Conservation (phyloP, 768 basidiomycete species). For the Termitomyces sp. region DNA sequence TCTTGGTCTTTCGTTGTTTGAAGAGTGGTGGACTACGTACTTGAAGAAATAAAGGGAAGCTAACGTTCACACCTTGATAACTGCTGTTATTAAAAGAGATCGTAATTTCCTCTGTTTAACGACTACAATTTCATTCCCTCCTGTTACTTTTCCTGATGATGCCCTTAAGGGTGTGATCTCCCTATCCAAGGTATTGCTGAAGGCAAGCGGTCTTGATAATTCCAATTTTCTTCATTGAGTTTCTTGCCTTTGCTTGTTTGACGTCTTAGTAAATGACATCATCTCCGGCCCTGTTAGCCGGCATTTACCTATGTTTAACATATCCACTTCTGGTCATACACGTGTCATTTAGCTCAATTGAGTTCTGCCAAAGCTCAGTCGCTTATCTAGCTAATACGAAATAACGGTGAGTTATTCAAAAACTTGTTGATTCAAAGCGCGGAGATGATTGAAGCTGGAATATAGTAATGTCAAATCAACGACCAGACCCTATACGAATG, state of each 20-base stretch:
- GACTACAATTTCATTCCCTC: not conserved
- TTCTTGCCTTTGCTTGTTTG: too few relatives aligned
- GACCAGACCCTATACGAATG: conserved; percentile 13
- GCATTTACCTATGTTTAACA: not conserved
- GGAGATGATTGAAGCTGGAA: not conserved
- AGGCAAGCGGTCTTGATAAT: too few relatives aligned
- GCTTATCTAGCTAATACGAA: not conserved
- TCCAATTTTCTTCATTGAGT: too few relatives aligned
- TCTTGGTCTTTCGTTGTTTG: conserved; percentile 64
- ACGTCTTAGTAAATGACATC: not conserved
- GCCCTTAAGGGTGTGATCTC: too few relatives aligned
- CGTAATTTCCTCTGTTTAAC: not conserved
- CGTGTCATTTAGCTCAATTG: not conserved
- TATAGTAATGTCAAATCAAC: conserved; percentile 7
- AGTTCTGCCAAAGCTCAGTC: not conserved
- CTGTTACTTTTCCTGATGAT: not conserved
- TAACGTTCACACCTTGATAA: not conserved
- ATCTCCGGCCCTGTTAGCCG: not conserved
- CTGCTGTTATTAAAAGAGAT: not conserved
- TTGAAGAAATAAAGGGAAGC: conserved; percentile 22
- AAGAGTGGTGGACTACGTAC: conserved; percentile 76
- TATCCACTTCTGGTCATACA: not conserved
- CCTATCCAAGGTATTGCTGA: too few relatives aligned
- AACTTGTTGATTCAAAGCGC: not conserved
- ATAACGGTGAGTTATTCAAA: not conserved